Conservation (phyloP, 129 eudicot species). For the Oenanthe sinensis region DNA sequence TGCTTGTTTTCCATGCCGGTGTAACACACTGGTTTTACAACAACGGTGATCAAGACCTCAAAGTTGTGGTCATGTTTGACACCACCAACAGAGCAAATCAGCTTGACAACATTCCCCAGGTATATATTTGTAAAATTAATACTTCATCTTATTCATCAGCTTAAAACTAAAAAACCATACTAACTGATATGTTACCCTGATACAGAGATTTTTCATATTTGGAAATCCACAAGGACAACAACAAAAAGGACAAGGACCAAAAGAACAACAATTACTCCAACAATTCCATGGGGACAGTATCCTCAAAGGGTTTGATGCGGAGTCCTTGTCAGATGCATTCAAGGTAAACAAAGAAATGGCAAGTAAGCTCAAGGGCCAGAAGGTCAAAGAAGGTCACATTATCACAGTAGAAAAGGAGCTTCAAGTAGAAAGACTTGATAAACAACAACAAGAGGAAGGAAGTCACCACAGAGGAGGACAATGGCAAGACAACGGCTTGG, state of each 20-base stretch:
- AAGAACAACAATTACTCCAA: neutral
- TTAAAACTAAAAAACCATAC: too few relatives aligned
- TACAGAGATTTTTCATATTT: constrained; percentile 60
- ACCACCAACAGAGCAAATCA: constrained; percentile 48
- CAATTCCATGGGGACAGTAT: constrained; percentile 19
- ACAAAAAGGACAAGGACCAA: constrained; percentile 11
- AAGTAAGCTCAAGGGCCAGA: constrained; percentile 32
- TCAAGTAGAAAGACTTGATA: constrained; percentile 48
- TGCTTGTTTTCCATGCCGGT: constrained; percentile 60
- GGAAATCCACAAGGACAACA: constrained; percentile 38
- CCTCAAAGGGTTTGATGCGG: constrained; percentile 24
- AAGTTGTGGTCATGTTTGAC: constrained; percentile 38
- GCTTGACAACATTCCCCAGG: constrained; percentile 64
- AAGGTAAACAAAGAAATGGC: constrained; percentile 42
- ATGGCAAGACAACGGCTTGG: constrained; percentile 37
- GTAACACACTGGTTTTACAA: constrained; percentile 69
- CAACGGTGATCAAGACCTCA: constrained; percentile 48
- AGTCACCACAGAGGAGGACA: neutral
- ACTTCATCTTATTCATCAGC: neutral
- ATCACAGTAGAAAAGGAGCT: constrained; percentile 39
- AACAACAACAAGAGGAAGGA: constrained; percentile 12
- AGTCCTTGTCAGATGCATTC: constrained; percentile 33
- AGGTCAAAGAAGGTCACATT: constrained; percentile 53
- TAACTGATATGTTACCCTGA: neutral
- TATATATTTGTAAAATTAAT: neutral